Evolutionary conservation across 345 rosid genomes (phyloP).

Genomic region (Excoecaria cochinchinensis): DNA sequence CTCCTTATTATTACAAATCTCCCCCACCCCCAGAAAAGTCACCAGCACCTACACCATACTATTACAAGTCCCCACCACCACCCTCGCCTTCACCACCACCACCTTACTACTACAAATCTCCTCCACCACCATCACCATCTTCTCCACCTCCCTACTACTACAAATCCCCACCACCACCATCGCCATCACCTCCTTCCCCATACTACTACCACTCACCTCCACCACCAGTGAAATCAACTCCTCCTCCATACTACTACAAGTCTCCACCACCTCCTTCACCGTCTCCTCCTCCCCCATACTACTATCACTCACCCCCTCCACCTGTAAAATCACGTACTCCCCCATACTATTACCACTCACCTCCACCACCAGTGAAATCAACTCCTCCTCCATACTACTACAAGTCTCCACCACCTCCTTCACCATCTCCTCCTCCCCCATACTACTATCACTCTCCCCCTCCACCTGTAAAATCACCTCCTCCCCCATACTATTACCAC

Average conservation of each 20-base stretch:
- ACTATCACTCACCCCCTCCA: slow-evolving; percentile 8
- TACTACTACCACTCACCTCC: slow-evolving; percentile 9
- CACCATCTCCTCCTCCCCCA: background rate
- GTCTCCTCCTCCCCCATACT: slow-evolving; percentile 12
- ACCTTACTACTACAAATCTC: slow-evolving; percentile 7
- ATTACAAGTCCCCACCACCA: slow-evolving; percentile 11
- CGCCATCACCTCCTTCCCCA: background rate
- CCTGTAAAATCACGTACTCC: background rate
- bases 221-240: background rate
- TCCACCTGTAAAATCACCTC: background rate
- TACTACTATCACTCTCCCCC: slow-evolving; percentile 7
- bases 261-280: background rate
- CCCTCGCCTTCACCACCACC: slow-evolving; percentile 3
- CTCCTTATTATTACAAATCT: slow-evolving; percentile 3
- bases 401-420: slow-evolving; percentile 1
- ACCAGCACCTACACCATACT: slow-evolving; percentile 1
- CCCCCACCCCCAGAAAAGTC: slow-evolving; percentile 3
- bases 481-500: slow-evolving; percentile 4
- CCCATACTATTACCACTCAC: background rate
- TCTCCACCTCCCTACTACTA: slow-evolving; percentile 15
- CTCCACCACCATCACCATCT: background rate
- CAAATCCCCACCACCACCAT: slow-evolving; percentile 5
- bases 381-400: background rate
- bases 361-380: background rate
- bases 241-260: slow-evolving; percentile 5